Base-by-base conservation (phyloP, 495 filamentous ascomycete species). In the Hypoxylon perforatum region DNA sequence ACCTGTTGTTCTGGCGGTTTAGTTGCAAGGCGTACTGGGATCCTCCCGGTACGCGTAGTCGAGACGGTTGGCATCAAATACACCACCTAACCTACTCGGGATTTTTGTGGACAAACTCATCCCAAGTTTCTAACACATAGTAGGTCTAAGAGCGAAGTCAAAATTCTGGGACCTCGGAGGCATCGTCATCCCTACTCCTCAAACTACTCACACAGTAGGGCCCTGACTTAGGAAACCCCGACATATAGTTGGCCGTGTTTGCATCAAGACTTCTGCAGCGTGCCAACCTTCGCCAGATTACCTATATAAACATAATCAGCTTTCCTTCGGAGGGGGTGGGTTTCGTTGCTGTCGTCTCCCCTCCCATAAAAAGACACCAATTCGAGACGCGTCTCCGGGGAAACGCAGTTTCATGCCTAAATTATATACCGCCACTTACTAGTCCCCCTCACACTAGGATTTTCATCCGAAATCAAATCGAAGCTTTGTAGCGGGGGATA, bases 211-310 rank as follows among this genome's bases (percentile, higher is more conserved):
- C 45, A 55, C 33, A 62, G 49, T 56, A 53, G 52, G 63, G 63
- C 57, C 36, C 56, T 65, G 47, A 51, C 45, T 55, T 57, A 42
- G 57, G 57, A 44, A 45, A 7, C n/a, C 12, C 52, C 7, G 56
- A 61, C 63, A 66, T 70, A 62, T 70, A 59, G 48, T 60, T 51
- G 56, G 45, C 33, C 44, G 57, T 70, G 67, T 70, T 70, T 70
- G 62, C 67, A 66, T 61, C 57, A 61, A 70, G 56, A 62, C 61
- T 66, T 69, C 59, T 69, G 17, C 41, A 41, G 45, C 39, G 41
- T 70, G 23, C 52, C 61, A 59, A 66, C 57, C 47, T 66, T 62
- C 57, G 48, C 22, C 54, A 52, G 58, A 44, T 67, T 48, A 50
- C 21, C 49, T 28, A 36, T 66, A 62, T 28, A 36, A 62, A 58